Evolutionary conservation across 768 basidiomycete species (phyloP).

Genomic region (Harrya chromipes): DNA sequence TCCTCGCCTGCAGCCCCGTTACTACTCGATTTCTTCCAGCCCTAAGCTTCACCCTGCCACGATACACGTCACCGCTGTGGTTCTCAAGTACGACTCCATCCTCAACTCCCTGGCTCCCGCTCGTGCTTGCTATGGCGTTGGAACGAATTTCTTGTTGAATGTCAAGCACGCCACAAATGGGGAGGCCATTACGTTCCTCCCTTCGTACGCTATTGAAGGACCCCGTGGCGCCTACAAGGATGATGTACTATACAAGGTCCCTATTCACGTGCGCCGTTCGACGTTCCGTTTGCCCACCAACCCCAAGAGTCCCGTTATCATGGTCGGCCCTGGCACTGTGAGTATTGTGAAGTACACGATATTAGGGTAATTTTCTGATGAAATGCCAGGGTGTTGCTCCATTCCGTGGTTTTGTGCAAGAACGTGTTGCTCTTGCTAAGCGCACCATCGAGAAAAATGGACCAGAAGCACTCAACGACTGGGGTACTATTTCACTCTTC

Average conservation of each 20-base stretch:
- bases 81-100: constrained; percentile 85
- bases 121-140: constrained; percentile 84
- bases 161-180: constrained; percentile 73
- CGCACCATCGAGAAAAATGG: constrained; percentile 96
- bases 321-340: constrained; percentile 98
- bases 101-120: constrained; percentile 47
- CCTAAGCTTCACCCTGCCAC: constrained; percentile 87
- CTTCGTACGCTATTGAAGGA: constrained; percentile 84
- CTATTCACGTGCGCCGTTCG: constrained; percentile 91
- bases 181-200: constrained; percentile 53
- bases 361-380: constrained; percentile 4
- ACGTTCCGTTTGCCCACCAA: constrained; percentile 97
- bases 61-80: constrained; percentile 94
- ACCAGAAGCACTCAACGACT: constrained; percentile 86
- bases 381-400: constrained; percentile 87
- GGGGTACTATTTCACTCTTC: constrained; percentile 93
- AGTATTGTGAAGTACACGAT: constrained; percentile 31
- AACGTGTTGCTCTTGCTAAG: constrained; percentile 93
- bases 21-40: constrained; percentile 97
- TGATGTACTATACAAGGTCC: constrained; percentile 74
- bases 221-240: constrained; percentile 82
- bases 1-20: constrained; percentile 92
- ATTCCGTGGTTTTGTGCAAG: constrained; percentile 98
- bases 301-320: constrained; percentile 97
- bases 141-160: constrained; percentile 94